Evolutionary conservation across 2,329 filamentous ascomycete genomes (phyloP).

Genomic region (Fusarium veterinarium): DNA sequence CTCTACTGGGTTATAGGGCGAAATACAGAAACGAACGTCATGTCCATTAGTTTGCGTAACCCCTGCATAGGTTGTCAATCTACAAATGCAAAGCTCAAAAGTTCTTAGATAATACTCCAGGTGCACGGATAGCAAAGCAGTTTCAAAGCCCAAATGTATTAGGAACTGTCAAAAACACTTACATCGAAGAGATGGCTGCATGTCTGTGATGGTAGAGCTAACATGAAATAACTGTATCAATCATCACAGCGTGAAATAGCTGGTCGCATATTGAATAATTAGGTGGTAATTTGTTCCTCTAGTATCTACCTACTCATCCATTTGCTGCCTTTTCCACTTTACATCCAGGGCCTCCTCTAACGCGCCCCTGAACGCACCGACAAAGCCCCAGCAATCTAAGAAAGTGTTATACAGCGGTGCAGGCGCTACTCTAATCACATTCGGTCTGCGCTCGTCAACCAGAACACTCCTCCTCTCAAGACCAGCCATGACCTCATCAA

Average conservation of each 20-base stretch:
- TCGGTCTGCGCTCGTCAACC: conserved; percentile 82
- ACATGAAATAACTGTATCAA: neutral
- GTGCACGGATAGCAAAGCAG: neutral
- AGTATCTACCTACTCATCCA: conserved; percentile 17
- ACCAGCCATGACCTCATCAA: conserved; percentile 72
- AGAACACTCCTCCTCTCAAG: conserved; percentile 75
- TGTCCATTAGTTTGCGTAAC: neutral
- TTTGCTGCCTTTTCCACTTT: conserved; percentile 29
- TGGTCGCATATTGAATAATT: neutral
- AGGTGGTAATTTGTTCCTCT: neutral
- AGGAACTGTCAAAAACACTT: neutral
- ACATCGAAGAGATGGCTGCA: neutral
- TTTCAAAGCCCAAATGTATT: neutral
- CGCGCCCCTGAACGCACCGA: conserved; percentile 43
- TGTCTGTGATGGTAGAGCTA: no score
- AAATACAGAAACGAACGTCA: no score
- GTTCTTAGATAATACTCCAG: neutral
- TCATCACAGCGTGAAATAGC: neutral
- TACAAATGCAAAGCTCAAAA: neutral
- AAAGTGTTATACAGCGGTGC: conserved; percentile 85
- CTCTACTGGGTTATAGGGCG: no score
- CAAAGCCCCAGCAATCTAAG: conserved; percentile 62
- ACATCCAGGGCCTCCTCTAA: conserved; percentile 40
- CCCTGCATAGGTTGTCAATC: no score
- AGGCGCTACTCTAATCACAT: conserved; percentile 83